Conservation (phyloP, 805 yeast species). For the Yamadazyma laniorum region DNA sequence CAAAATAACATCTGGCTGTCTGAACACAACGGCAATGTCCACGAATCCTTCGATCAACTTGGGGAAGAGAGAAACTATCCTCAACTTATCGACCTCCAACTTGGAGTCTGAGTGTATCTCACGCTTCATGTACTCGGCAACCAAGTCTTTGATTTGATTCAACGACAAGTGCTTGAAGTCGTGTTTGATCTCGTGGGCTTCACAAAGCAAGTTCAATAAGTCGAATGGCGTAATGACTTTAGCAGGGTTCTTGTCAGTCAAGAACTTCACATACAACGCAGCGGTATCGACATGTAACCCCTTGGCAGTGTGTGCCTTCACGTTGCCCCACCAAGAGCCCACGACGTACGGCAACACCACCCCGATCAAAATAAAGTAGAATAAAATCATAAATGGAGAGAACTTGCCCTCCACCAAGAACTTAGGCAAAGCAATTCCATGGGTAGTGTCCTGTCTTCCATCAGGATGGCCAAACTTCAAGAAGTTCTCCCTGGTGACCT, state of each 20-base stretch:
- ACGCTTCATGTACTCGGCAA: constrained; percentile 61
- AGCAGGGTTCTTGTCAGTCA: constrained; percentile 74
- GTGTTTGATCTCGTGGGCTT: constrained; percentile 62
- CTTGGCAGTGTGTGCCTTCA: constrained; percentile 73
- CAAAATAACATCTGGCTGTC: constrained; percentile 62
- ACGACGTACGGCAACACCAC: constrained; percentile 77
- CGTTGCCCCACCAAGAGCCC: constrained; percentile 86
- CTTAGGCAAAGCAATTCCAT: constrained; percentile 94
- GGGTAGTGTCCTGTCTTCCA: constrained; percentile 87
- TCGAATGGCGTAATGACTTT: constrained; percentile 57
- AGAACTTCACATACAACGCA: constrained; percentile 62
- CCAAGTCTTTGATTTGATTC: constrained; percentile 40
- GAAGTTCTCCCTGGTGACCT: constrained; percentile 74
- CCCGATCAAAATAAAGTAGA: constrained; percentile 73
- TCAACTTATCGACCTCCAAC: constrained; percentile 43
- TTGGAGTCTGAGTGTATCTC: constrained; percentile 23
- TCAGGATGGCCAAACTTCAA: constrained; percentile 95
- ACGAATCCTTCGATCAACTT: constrained; percentile 66
- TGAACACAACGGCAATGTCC: constrained; percentile 79
- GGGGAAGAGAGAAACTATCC: constrained; percentile 63
- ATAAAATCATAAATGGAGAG: constrained; percentile 58
- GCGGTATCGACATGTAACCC: constrained; percentile 89
- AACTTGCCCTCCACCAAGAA: constrained; percentile 82
- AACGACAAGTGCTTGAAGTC: constrained; percentile 41
- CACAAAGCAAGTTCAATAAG: constrained; percentile 57